Conservation (phyloP, 768 basidiomycete genomes). For the Panellus pusillus region DNA sequence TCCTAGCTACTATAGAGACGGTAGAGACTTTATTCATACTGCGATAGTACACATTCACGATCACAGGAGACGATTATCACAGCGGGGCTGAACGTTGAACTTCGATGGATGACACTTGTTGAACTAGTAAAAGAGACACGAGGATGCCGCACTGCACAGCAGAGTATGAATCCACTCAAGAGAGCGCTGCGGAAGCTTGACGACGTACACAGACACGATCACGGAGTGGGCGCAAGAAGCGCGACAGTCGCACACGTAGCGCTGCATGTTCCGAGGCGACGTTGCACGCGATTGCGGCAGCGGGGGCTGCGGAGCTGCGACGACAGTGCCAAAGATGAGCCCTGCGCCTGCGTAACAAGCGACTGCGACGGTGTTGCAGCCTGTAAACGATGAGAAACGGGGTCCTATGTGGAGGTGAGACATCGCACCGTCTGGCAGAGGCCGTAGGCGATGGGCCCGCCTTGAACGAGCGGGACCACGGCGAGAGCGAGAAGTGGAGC, state of each 20-base stretch:
- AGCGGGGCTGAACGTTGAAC: no score
- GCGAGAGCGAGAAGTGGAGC: conserved; percentile 1
- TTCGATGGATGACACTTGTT: no score
- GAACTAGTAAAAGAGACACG: no score
- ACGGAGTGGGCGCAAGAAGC: conserved; percentile 38
- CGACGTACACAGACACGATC: not conserved
- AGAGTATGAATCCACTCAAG: no score
- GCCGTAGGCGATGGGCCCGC: conserved; percentile 39
- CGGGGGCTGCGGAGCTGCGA: conserved; percentile 36
- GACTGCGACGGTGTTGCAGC: conserved; percentile 38
- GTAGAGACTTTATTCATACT: no score
- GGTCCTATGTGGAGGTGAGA: not conserved
- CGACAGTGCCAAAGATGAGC: conserved; percentile 38
- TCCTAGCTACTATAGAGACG: no score
- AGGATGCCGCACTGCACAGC: no score
- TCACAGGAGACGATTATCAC: no score
- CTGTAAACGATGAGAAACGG: conserved; percentile 14
- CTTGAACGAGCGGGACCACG: conserved; percentile 14
- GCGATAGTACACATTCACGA: no score
- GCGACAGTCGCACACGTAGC: conserved; percentile 38
- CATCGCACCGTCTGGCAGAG: conserved; percentile 41
- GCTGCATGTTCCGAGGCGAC: conserved; percentile 43
- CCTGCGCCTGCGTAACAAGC: conserved; percentile 45
- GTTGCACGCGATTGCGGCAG: conserved; percentile 40
- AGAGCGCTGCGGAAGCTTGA: no score